Percentiles rank a stretch among this genome's conserved stretches.
These are phyloP conservation scores for Garcia nutans DNA, from an alignment of 345 rosid genomes.

Conservation along the genomic window DNA sequence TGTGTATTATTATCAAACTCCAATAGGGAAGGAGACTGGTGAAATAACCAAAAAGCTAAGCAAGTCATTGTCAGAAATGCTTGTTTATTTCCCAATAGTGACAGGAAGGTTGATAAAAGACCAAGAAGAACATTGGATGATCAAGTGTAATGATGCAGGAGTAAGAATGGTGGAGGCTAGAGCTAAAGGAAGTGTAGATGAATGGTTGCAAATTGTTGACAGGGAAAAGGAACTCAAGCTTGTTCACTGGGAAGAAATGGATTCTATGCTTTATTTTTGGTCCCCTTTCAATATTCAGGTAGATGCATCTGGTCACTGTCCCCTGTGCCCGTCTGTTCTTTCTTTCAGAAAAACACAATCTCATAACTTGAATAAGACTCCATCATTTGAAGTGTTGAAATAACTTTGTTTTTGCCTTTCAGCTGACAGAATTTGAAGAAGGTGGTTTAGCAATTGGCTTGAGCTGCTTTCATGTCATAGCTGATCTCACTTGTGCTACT, in stretches of 20 bases:
- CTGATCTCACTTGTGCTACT: constrained; percentile 56
- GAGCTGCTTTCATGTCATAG: constrained; percentile 68
- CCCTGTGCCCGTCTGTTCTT: too few relatives aligned
- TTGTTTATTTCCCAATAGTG: constrained; percentile 47
- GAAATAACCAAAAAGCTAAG: constrained; percentile 44
- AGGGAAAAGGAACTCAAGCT: constrained; percentile 61
- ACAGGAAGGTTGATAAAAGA: constrained; percentile 54
- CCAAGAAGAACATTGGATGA: constrained; percentile 44
- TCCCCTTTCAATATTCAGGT: constrained; percentile 67
- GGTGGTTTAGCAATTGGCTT: constrained; percentile 76
- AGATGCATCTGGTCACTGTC: too few relatives aligned
- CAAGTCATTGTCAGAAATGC: constrained; percentile 47
- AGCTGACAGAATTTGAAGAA: constrained; percentile 75
- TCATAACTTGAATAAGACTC: too few relatives aligned
- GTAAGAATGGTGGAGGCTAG: constrained; percentile 64
- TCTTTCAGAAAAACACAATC: too few relatives aligned
- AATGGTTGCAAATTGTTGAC: constrained; percentile 52
- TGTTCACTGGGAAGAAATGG: constrained; percentile 73
- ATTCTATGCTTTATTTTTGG: constrained; percentile 60
- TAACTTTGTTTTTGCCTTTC: neutral
- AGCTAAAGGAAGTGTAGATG: constrained; percentile 50
- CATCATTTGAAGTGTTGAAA: neutral
- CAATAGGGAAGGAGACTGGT: constrained; percentile 28
- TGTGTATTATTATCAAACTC: constrained; percentile 52
- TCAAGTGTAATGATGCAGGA: constrained; percentile 76